Percentiles rank a stretch among this genome's conserved stretches.
Evolutionary conservation across 2,329 filamentous ascomycete genomes (phyloP).

Genomic region (Bisporella sp.): DNA sequence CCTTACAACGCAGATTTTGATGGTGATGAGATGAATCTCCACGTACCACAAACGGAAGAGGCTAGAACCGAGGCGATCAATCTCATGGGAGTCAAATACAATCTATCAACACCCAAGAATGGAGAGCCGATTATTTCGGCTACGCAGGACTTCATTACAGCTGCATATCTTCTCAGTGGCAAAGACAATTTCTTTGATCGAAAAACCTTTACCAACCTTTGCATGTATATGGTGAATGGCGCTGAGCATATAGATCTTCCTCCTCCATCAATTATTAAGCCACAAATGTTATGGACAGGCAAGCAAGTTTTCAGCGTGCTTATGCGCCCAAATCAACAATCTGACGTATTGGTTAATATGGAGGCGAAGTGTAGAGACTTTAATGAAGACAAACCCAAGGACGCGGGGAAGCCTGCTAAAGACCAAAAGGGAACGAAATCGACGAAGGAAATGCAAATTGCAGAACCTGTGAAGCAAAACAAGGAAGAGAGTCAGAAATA

Average conservation of each 20-base stretch:
- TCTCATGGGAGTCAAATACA: constrained; percentile 97
- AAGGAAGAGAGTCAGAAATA: too few relatives aligned
- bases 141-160: constrained; percentile 99
- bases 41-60: constrained; percentile 96
- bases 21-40: constrained; percentile 97
- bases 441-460: too few relatives aligned
- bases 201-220: constrained; percentile 80
- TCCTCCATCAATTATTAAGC: constrained; percentile 79
- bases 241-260: constrained; percentile 75
- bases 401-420: neutral
- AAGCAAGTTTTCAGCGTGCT: constrained; percentile 94
- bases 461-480: neutral
- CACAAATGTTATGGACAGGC: constrained; percentile 85
- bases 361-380: constrained; percentile 89
- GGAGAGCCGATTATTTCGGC: constrained; percentile 96
- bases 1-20: constrained; percentile 99
- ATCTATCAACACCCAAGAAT: constrained; percentile 92
- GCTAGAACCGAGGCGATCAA: constrained; percentile 91
- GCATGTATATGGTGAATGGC: constrained; percentile 87
- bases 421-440: too few relatives aligned
- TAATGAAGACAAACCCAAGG: constrained; percentile 40
- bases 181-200: constrained; percentile 93
- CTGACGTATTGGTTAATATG: constrained; percentile 78
- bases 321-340: constrained; percentile 81
- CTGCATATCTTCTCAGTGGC: constrained; percentile 81